Conservation (phyloP, 305 asterid species). For the Fraxinus paxiana region DNA sequence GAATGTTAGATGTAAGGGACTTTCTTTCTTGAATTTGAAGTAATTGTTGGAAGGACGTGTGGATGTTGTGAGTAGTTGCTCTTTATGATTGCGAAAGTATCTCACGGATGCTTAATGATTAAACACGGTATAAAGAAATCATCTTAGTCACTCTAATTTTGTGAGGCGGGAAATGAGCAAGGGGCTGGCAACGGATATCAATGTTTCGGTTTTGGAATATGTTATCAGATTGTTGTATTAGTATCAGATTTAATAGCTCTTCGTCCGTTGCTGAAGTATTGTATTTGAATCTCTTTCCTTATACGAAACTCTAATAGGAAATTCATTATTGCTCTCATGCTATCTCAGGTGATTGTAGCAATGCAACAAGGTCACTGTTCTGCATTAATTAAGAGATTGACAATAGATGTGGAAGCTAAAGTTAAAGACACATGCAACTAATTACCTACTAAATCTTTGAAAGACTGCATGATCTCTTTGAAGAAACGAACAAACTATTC, state of each 20-base stretch:
- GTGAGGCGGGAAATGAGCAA: background rate
- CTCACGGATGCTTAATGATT: background rate
- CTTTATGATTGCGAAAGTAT: background rate
- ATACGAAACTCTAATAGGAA: background rate
- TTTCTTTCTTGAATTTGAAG: slow-evolving; percentile 4
- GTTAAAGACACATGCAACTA: background rate
- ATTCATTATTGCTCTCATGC: background rate
- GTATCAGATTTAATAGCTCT: background rate
- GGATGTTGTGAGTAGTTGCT: background rate
- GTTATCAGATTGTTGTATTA: background rate
- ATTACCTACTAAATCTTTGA: background rate
- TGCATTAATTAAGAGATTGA: slow-evolving; percentile 10
- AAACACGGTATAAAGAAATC: background rate
- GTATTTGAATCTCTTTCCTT: slow-evolving; percentile 5
- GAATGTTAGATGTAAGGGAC: slow-evolving; percentile 12
- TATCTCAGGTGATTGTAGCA: background rate
- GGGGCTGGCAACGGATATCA: background rate
- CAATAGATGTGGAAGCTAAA: background rate
- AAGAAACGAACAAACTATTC: background rate
- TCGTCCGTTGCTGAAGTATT: background rate
- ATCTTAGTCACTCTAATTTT: background rate
- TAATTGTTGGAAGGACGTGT: slow-evolving; percentile 1
- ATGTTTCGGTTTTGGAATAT: background rate
- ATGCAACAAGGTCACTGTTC: background rate
- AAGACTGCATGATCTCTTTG: background rate